Evolutionary conservation across 1,139 yeast genomes (phyloP), one percentile per base, ranked within the genome.

Genomic region (Protomyces pachydermus): DNA sequence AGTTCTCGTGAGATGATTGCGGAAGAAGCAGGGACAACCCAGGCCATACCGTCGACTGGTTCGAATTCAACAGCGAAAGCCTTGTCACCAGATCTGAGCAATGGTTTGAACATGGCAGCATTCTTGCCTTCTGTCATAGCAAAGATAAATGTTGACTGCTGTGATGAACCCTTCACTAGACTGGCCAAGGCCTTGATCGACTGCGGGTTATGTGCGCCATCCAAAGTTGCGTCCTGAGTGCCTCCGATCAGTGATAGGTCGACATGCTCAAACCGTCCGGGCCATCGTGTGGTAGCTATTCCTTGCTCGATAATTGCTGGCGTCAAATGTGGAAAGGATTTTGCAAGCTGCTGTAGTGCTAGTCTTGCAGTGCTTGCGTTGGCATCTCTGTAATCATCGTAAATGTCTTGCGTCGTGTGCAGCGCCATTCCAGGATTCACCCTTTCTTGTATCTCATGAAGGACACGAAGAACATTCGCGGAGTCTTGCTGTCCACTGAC

Each of bases 161-260:
- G 66, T 10, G 10, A 20, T 20, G 16, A 14, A 8, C 18, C 32
- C 16, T 20, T 35, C 10, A 60, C 35, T 5, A 54, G 34, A n/a
- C 34, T 3, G 23, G 25, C 39, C 1, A 65, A 35, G 2, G 61
- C 57, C 8, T 34, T 55, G n/a, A 61, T 45, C 10, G 97, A 88
- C 71, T 93, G 98, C 52, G 82, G 77, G 0, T 98, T 95, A 71
- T 95, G 99, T 0, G 98, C 98, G 45, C 99, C 99, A 75, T 95
- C 99, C 14, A 93, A 77, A 69, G 79, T 84, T 95, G 97, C 91
- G n/a, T 82, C 81, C n/a, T n/a, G 42, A 9, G 53, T 16, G 2
- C 60, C 64, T 5, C 60, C 64, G 42, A 87, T 74, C 2, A 77
- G 78, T 52, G 76, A 81, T 53, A 80, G 79, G 4, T 74, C 72